phyloP scores from a whole-genome alignment of 495 filamentous ascomycete genomes.

The Talaromyces borbonicus region DNA sequence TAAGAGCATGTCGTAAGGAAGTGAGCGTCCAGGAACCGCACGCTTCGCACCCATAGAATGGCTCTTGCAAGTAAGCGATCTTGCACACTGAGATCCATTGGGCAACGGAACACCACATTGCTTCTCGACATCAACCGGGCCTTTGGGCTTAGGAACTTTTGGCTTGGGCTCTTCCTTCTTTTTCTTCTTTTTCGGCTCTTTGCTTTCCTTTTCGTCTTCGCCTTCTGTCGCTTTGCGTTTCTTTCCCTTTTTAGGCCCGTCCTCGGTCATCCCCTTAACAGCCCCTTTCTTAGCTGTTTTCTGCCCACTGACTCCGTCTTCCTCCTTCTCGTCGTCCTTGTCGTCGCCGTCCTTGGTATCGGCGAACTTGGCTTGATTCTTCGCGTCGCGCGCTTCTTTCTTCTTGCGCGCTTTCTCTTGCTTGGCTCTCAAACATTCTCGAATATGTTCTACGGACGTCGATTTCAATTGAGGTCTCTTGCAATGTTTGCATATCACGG shows the following conservation, averaged over 20 bases:
- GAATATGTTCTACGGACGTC: conserved; percentile 54
- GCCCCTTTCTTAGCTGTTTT: conserved; percentile 67
- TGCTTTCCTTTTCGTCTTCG: conserved; percentile 51
- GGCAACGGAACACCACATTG: conserved; percentile 89
- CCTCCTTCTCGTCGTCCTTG: conserved; percentile 34
- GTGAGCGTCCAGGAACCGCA: conserved; percentile 74
- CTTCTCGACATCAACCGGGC: conserved; percentile 92
- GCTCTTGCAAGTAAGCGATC: conserved; percentile 91
- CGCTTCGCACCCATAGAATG: conserved; percentile 96
- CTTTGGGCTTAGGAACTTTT: conserved; percentile 81
- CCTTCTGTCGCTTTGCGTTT: conserved; percentile 79
- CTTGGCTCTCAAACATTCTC: conserved; percentile 63
- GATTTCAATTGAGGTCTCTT: conserved; percentile 60
- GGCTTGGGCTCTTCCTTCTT: conserved; percentile 88
- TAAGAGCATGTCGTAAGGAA: conserved; percentile 92
- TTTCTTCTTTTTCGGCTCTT: conserved; percentile 80
- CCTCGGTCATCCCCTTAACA: conserved; percentile 49
- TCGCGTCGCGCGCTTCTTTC: conserved; percentile 60
- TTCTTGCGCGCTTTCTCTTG: conserved; percentile 68
- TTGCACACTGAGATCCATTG: conserved; percentile 78
- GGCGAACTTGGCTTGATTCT: conserved; percentile 52
- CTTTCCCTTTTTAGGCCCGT: conserved; percentile 66
- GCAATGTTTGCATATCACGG: conserved; percentile 72
- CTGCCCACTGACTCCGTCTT: conserved; percentile 34
- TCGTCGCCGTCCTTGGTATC: conserved; percentile 50